These are phyloP conservation scores for Gnaphalium uliginosum DNA, from an alignment of 129 eudicot genomes.

Conservation along the genomic window DNA sequence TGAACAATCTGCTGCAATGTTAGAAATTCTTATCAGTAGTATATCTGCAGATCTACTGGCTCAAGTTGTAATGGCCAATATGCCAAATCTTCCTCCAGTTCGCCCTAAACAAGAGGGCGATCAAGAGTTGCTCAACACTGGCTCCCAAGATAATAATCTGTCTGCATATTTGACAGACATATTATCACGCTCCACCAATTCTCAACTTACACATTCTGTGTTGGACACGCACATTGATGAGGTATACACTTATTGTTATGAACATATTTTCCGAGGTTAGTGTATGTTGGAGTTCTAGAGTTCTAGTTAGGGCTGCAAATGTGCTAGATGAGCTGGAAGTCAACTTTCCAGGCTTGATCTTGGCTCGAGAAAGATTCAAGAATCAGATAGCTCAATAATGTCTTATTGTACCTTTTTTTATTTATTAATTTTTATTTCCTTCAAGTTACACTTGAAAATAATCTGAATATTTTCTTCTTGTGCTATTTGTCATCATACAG, in stretches of 20 bases:
- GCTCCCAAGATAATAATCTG: conserved; percentile 44
- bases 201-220: conserved; percentile 34
- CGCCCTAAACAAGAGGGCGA: conserved; percentile 55
- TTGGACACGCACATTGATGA: conserved; percentile 35
- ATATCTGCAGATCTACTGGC: conserved; percentile 91
- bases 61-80: conserved; percentile 87
- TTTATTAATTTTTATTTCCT: background rate
- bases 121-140: conserved; percentile 33
- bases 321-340: background rate
- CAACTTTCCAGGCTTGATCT: background rate
- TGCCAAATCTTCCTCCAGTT: conserved; percentile 78
- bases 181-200: conserved; percentile 41
- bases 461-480: background rate
- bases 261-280: background rate
- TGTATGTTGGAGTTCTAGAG: background rate
- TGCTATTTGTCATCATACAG: conserved; percentile 42
- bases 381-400: background rate
- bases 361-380: background rate
- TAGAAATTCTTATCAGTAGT: conserved; percentile 86
- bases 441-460: background rate
- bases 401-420: too few relatives aligned
- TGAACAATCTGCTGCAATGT: conserved; percentile 79
- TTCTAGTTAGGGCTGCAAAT: background rate
- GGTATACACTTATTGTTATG: conserved; percentile 25
- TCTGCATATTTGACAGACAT: conserved; percentile 61